Conservation (phyloP, 2,329 filamentous ascomycete species). For the Phyllosticta ampelicida region DNA sequence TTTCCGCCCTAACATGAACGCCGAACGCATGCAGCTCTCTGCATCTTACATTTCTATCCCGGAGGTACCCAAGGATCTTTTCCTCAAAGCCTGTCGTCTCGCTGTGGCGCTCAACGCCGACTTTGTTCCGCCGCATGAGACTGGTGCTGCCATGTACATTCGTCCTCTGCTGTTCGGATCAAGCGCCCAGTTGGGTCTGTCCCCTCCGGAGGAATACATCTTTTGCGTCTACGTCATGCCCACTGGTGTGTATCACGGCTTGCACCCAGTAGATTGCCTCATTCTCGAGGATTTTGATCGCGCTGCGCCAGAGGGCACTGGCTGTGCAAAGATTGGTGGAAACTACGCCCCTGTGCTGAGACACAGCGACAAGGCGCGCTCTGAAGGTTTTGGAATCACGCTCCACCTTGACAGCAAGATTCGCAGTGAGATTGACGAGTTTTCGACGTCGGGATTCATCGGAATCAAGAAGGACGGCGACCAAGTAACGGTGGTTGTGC, state of each 20-base stretch:
- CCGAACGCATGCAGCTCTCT: conserved; percentile 71
- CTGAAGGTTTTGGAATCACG: conserved; percentile 83
- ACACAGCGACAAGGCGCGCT: conserved; percentile 71
- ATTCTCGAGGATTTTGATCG: conserved; percentile 92
- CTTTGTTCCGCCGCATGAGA: conserved; percentile 81
- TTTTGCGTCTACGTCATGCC: conserved; percentile 86
- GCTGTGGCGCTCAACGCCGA: conserved; percentile 83
- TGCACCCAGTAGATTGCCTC: conserved; percentile 73
- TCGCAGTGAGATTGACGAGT: conserved; percentile 84
- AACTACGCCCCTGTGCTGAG: conserved; percentile 91
- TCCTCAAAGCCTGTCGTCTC: conserved; percentile 63
- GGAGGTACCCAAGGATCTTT: conserved; percentile 62
- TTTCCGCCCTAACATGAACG: conserved; percentile 83
- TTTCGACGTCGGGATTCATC: conserved; percentile 88
- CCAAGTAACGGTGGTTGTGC: conserved; percentile 66
- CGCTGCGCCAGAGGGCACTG: conserved; percentile 80
- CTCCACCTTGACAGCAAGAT: conserved; percentile 82
- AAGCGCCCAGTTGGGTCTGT: conserved; percentile 75
- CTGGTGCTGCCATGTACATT: conserved; percentile 85
- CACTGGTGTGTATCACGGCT: conserved; percentile 88
- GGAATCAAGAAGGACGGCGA: conserved; percentile 56
- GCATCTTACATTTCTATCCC: conserved; percentile 77
- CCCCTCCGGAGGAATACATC: conserved; percentile 81
- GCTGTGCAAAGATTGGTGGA: conserved; percentile 85
- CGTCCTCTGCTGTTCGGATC: conserved; percentile 82